Evolutionary conservation across 2,329 filamentous ascomycete genomes (phyloP).

Genomic region (Phaeosphaeriaceae sp.): DNA sequence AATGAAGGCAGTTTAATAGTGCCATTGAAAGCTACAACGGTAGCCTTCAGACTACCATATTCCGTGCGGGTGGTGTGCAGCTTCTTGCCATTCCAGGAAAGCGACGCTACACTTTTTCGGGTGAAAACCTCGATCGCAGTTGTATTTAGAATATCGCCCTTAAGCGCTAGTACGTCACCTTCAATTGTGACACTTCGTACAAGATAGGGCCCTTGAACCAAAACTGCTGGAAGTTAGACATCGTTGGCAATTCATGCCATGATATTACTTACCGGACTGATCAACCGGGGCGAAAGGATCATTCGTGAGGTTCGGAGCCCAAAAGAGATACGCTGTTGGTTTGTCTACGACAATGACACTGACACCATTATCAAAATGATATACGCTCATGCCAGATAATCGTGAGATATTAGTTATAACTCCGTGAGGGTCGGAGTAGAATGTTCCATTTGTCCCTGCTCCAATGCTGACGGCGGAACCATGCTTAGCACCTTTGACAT

Average conservation of each 20-base stretch:
- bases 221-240: slow-evolving; percentile 26
- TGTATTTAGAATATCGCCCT: slow-evolving; percentile 44
- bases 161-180: slow-evolving; percentile 36
- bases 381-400: slow-evolving; percentile 40
- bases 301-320: slow-evolving; percentile 48
- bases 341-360: slow-evolving; percentile 48
- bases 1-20: slow-evolving; percentile 50
- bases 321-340: slow-evolving; percentile 46
- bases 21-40: slow-evolving; percentile 29
- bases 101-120: slow-evolving; percentile 26
- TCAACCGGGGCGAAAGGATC: slow-evolving; percentile 49
- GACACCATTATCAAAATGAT: slow-evolving; percentile 46
- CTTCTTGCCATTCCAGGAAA: slow-evolving; percentile 49
- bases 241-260: background rate
- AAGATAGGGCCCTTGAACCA: slow-evolving; percentile 51
- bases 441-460: slow-evolving; percentile 51
- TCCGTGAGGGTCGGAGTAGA: slow-evolving; percentile 50
- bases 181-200: slow-evolving; percentile 41
- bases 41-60: slow-evolving; percentile 47
- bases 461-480: slow-evolving; percentile 50
- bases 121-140: slow-evolving; percentile 50
- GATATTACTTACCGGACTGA: slow-evolving; percentile 34
- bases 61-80: slow-evolving; percentile 37
- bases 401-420: slow-evolving; percentile 40
- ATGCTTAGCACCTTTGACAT: slow-evolving; percentile 43